Evolutionary conservation across 331 rosid genomes (phyloP).

Genomic region (Acacia concinna): DNA sequence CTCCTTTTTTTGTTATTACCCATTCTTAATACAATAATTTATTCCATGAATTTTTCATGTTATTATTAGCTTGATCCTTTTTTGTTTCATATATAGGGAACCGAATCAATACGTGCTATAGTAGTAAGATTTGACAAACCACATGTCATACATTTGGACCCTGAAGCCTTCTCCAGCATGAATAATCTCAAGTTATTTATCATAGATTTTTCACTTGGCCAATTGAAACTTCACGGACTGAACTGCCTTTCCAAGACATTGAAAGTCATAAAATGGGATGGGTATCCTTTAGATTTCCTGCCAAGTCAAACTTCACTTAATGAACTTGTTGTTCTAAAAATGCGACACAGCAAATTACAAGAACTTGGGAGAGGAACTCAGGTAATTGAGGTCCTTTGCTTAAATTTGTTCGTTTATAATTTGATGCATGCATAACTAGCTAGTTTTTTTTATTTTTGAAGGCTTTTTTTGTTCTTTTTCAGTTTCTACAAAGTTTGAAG

Average conservation of each 20-base stretch:
- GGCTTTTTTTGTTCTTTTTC: background rate
- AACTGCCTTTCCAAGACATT: background rate
- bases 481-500: background rate
- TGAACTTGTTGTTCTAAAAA: conserved; percentile 21
- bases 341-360: background rate
- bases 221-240: conserved; percentile 2
- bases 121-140: background rate
- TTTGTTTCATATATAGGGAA: background rate
- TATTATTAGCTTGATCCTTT: background rate
- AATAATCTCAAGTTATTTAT: conserved; percentile 9
- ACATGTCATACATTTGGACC: background rate
- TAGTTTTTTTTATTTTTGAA: background rate
- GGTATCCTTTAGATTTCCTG: conserved; percentile 11
- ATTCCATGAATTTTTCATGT: background rate
- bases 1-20: background rate
- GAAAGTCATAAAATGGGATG: conserved; percentile 12
- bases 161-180: background rate
- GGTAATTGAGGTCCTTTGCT: background rate
- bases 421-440: background rate
- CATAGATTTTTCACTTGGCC: background rate
- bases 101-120: background rate
- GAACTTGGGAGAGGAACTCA: background rate
- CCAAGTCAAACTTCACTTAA: background rate
- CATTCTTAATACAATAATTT: background rate
- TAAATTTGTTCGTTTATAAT: background rate